phyloP scores from a whole-genome alignment of 257 asterid species.

The Penstemon newberryi region DNA sequence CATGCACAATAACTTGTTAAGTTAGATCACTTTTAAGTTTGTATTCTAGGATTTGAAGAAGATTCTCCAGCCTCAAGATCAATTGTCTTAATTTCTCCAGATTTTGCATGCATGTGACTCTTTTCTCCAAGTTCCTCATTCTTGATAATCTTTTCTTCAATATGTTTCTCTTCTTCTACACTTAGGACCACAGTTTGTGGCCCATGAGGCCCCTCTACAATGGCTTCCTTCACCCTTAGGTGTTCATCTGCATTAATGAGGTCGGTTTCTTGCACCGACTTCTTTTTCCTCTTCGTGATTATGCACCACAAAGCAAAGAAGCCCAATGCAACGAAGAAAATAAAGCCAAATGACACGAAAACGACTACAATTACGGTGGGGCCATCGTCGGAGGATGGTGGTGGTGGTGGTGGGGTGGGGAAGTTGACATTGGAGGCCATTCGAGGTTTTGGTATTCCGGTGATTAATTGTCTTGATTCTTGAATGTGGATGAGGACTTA shows the following conservation, averaged over 20 bases:
- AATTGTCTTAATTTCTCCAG: slow-evolving; percentile 25
- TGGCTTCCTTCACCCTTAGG: slow-evolving; percentile 40
- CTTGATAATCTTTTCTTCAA: slow-evolving; percentile 45
- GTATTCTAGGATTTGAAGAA: slow-evolving; percentile 28
- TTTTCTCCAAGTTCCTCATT: slow-evolving; percentile 34
- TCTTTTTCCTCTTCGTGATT: slow-evolving; percentile 44
- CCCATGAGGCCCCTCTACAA: slow-evolving; percentile 45
- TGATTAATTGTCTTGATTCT: background rate
- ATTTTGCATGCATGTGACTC: slow-evolving; percentile 19
- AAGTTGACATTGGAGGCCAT: slow-evolving; percentile 32
- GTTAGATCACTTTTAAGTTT: slow-evolving; percentile 19
- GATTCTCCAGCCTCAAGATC: slow-evolving; percentile 35
- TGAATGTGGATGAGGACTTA: slow-evolving; percentile 33
- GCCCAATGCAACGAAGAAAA: slow-evolving; percentile 40
- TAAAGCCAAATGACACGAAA: slow-evolving; percentile 35
- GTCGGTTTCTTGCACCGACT: slow-evolving; percentile 37
- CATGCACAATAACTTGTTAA: background rate
- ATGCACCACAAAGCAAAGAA: slow-evolving; percentile 44
- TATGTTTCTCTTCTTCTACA: slow-evolving; percentile 48
- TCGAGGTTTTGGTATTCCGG: background rate
- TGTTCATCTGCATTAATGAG: slow-evolving; percentile 36
- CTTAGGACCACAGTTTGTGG: slow-evolving; percentile 34
- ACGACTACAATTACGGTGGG: slow-evolving; percentile 41
- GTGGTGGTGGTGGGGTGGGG: slow-evolving; percentile 28
- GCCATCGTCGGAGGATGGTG: slow-evolving; percentile 31